Conservation (phyloP, 2,329 filamentous ascomycete species). For the Didymella pinodella region DNA sequence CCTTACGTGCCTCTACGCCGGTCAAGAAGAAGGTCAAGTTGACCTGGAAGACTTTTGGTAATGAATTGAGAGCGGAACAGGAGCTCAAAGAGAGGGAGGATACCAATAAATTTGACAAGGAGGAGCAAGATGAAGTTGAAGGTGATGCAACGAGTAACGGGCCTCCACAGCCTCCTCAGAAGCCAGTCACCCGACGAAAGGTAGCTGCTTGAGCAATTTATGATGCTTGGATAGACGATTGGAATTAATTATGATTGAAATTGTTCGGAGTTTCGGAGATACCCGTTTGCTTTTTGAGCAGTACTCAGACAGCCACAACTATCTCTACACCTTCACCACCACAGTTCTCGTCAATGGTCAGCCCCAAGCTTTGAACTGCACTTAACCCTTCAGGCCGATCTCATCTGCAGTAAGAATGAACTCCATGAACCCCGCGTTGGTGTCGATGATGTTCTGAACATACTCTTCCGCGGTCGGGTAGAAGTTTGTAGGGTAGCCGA, state of each 20-base stretch:
- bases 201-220: background rate
- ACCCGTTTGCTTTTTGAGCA: background rate
- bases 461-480: slow-evolving; percentile 53
- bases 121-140: background rate
- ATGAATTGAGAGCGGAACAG: slow-evolving; percentile 13
- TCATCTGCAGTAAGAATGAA: slow-evolving; percentile 47
- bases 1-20: slow-evolving; percentile 40
- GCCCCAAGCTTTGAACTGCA: background rate
- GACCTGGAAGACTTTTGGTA: slow-evolving; percentile 22
- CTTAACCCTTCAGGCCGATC: slow-evolving; percentile 42
- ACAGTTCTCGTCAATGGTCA: background rate
- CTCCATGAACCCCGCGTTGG: slow-evolving; percentile 55
- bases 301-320: background rate
- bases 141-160: background rate
- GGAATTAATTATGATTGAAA: background rate
- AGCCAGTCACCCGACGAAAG: background rate
- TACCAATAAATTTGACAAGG: background rate
- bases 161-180: slow-evolving; percentile 1
- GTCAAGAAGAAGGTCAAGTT: slow-evolving; percentile 39
- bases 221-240: background rate
- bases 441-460: slow-evolving; percentile 53
- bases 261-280: background rate
- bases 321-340: background rate
- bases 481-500: slow-evolving; percentile 53
- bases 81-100: background rate